phyloP scores from a whole-genome alignment of 1,139 yeast genomes.

The Candida sanyaensis region DNA sequence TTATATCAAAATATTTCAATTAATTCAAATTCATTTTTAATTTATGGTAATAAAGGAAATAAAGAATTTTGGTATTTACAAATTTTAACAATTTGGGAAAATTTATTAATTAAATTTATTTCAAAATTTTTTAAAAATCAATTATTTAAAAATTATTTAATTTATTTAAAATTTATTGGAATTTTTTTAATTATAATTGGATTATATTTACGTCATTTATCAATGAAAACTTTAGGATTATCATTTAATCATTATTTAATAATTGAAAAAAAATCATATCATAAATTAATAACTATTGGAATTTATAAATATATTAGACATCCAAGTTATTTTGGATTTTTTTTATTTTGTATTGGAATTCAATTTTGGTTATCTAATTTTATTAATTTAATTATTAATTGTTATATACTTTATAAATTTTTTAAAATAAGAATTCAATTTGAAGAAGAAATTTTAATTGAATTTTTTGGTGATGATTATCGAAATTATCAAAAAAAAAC shows the following conservation, averaged over 20 bases:
- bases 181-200: constrained; percentile 21
- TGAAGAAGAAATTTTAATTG: constrained; percentile 37
- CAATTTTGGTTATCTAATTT: constrained; percentile 31
- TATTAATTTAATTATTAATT: constrained; percentile 19
- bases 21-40: constrained; percentile 32
- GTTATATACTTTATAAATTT: constrained; percentile 26
- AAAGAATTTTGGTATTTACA: constrained; percentile 35
- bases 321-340: constrained; percentile 48
- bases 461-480: constrained; percentile 33
- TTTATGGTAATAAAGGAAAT: constrained; percentile 40
- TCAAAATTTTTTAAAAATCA: too few species aligned
- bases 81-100: constrained; percentile 27
- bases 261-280: constrained; percentile 8
- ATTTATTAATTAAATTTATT: constrained; percentile 14
- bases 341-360: constrained; percentile 36
- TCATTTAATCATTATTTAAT: constrained; percentile 38
- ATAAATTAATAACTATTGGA: constrained; percentile 32
- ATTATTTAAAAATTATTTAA: too few species aligned
- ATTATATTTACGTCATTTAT: constrained; percentile 25
- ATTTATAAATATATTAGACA: constrained; percentile 34
- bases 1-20: constrained; percentile 28
- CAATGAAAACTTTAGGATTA: constrained; percentile 38
- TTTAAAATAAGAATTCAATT: constrained; percentile 34
- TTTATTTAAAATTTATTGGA: constrained; percentile 16
- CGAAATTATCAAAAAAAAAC: constrained; percentile 23